These are phyloP conservation scores for Chaetomium fimeti DNA, from an alignment of 495 filamentous ascomycete species.

Conservation along the genomic window DNA sequence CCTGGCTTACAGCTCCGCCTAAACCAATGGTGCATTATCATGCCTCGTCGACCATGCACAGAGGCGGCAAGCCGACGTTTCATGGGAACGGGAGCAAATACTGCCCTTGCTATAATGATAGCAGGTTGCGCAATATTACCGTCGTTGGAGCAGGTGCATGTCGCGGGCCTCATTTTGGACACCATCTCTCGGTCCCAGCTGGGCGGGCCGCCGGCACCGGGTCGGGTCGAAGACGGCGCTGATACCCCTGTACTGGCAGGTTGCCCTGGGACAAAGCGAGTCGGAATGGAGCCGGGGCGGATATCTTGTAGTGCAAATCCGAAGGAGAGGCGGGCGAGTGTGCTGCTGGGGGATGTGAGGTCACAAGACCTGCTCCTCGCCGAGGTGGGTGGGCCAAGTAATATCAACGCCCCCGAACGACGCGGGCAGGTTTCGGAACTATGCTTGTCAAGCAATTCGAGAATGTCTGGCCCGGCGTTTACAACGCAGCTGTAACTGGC, in stretches of 20 bases:
- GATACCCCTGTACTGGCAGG: slow-evolving; percentile 48
- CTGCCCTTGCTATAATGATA: slow-evolving; percentile 47
- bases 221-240: slow-evolving; percentile 42
- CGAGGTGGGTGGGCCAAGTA: slow-evolving; percentile 27
- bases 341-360: slow-evolving; percentile 25
- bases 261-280: slow-evolving; percentile 42
- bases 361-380: slow-evolving; percentile 30
- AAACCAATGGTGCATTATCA: slow-evolving; percentile 53
- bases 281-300: slow-evolving; percentile 28
- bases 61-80: slow-evolving; percentile 46
- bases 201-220: slow-evolving; percentile 51
- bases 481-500: neutral
- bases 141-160: slow-evolving; percentile 55
- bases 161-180: slow-evolving; percentile 46
- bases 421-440: neutral
- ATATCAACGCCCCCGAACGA: slow-evolving; percentile 22
- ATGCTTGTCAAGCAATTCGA: neutral
- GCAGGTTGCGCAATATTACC: slow-evolving; percentile 56
- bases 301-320: slow-evolving; percentile 30
- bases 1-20: slow-evolving; percentile 52
- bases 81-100: slow-evolving; percentile 18
- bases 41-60: slow-evolving; percentile 54
- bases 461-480: neutral
- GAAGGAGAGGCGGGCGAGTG: slow-evolving; percentile 15
- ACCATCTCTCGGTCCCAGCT: too few species aligned